These are phyloP conservation scores for Chlorella sorokiniana DNA, from an alignment of 139 green algal species.

Conservation along the genomic window DNA sequence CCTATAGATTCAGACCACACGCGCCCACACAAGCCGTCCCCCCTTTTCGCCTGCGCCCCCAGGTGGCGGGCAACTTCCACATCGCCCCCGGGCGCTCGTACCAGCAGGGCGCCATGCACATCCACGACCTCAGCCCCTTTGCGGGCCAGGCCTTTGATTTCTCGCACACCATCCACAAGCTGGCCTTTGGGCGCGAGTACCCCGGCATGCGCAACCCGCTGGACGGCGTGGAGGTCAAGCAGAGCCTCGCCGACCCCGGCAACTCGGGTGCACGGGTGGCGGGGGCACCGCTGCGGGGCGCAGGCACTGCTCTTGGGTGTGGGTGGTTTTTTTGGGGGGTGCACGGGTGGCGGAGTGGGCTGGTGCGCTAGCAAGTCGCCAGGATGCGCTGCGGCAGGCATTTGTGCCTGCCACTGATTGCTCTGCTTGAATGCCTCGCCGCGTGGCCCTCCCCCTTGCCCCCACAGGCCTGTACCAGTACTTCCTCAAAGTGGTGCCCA, in stretches of 20 bases:
- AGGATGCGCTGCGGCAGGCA: too few species aligned
- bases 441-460: neutral
- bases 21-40: neutral
- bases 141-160: slow-evolving; percentile 74
- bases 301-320: neutral
- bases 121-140: slow-evolving; percentile 94
- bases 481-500: slow-evolving; percentile 98
- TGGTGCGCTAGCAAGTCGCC: too few species aligned
- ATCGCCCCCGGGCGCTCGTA: slow-evolving; percentile 93
- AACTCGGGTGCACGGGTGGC: slow-evolving; percentile 2
- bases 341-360: too few species aligned
- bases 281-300: neutral
- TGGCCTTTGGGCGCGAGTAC: slow-evolving; percentile 81
- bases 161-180: slow-evolving; percentile 83
- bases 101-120: slow-evolving; percentile 88
- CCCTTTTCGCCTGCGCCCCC: neutral
- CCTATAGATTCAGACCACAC: too few species aligned
- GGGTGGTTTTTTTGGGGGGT: too few species aligned
- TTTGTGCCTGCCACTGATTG: too few species aligned
- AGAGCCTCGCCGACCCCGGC: neutral
- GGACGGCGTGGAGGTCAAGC: slow-evolving; percentile 57
- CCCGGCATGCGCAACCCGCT: slow-evolving; percentile 85
- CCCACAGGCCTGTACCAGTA: slow-evolving; percentile 86
- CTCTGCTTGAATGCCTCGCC: neutral
- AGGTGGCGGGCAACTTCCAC: slow-evolving; percentile 95